A percentile compares a stretch with the other conserved stretches of the same genome.
These are phyloP conservation scores for Cardiospermum halicacabum DNA, from an alignment of 345 rosid species.

Conservation along the genomic window DNA sequence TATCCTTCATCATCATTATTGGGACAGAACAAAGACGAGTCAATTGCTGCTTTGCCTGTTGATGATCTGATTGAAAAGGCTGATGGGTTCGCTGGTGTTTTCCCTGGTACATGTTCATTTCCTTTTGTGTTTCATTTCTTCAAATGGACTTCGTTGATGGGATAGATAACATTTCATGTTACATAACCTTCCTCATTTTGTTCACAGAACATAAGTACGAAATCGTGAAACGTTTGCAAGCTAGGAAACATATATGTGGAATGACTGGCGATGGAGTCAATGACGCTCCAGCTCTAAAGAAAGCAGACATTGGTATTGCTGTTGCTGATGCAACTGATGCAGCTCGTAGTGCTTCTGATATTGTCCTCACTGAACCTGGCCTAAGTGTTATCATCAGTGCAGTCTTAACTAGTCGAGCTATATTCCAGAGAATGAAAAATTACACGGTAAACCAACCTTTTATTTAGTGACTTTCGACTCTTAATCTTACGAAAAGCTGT, in stretches of 20 bases:
- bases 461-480: too few species aligned
- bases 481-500: background rate
- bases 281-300: conserved; percentile 72
- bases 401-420: conserved; percentile 56
- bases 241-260: conserved; percentile 58
- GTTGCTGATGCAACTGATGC: conserved; percentile 79
- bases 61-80: conserved; percentile 60
- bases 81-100: conserved; percentile 69
- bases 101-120: conserved; percentile 42
- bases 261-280: conserved; percentile 66
- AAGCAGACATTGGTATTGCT: conserved; percentile 69
- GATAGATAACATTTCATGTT: background rate
- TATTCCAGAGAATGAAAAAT: conserved; percentile 70
- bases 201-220: conserved; percentile 60
- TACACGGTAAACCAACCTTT: conserved; percentile 63
- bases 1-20: conserved; percentile 59
- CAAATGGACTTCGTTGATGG: background rate
- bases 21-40: conserved; percentile 62
- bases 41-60: conserved; percentile 50
- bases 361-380: conserved; percentile 64
- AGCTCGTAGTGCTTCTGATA: conserved; percentile 72
- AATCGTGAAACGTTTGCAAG: conserved; percentile 70
- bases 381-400: conserved; percentile 68
- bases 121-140: background rate
- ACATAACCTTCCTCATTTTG: background rate